A percentile compares a stretch with the other conserved stretches of the same genome.
phyloP scores from a whole-genome alignment of 768 basidiomycete species.

The Leccinum subtestaceum region DNA sequence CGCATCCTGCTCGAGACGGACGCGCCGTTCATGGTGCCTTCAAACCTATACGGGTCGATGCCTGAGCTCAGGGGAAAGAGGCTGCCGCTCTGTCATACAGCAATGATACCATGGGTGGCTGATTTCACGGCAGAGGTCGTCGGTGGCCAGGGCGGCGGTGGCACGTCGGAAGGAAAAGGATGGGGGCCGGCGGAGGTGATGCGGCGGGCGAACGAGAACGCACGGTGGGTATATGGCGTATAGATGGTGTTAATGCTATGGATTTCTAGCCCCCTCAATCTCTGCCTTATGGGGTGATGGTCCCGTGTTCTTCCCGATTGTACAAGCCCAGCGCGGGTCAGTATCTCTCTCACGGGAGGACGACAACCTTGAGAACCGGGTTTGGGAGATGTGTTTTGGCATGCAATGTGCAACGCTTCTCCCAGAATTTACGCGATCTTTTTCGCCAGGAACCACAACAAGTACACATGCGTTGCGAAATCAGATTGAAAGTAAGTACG shows the following conservation, averaged over 20 bases:
- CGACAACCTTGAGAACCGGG: too few relatives aligned
- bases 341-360: too few relatives aligned
- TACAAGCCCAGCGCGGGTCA: too few relatives aligned
- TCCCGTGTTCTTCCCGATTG: too few relatives aligned
- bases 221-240: constrained; percentile 55
- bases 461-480: neutral
- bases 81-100: constrained; percentile 71
- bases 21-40: constrained; percentile 84
- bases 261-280: neutral
- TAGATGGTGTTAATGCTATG: neutral
- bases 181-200: constrained; percentile 49
- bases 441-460: too few relatives aligned
- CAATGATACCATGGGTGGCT: constrained; percentile 86
- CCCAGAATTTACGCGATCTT: too few relatives aligned
- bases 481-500: neutral
- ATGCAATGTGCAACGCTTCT: too few relatives aligned
- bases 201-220: constrained; percentile 62
- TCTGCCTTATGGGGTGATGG: too few relatives aligned
- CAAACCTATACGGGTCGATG: constrained; percentile 63
- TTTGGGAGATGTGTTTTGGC: too few relatives aligned
- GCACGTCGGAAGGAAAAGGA: too few relatives aligned
- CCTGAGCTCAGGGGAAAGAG: constrained; percentile 47
- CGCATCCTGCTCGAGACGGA: constrained; percentile 79
- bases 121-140: constrained; percentile 58
- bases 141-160: constrained; percentile 11